Evolutionary conservation across 257 asterid genomes (phyloP).

Genomic region (Solanum gracilifrons): DNA sequence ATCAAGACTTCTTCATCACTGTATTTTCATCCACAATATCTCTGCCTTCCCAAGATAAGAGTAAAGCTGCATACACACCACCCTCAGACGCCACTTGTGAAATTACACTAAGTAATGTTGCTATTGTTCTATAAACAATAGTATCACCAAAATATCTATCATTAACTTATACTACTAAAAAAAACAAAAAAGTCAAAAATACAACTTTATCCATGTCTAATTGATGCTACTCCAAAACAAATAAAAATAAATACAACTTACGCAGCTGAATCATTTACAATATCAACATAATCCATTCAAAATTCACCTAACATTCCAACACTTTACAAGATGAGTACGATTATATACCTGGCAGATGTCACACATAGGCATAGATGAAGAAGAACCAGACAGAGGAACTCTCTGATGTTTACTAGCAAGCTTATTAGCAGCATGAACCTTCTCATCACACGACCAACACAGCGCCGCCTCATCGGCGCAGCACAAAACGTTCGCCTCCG

Average conservation of each 20-base stretch:
- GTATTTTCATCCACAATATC: background rate
- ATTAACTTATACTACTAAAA: background rate
- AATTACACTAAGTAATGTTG: background rate
- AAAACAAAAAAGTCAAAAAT: background rate
- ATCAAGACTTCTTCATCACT: background rate
- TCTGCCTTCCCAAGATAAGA: background rate
- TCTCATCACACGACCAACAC: constrained; percentile 57
- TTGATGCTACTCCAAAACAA: background rate
- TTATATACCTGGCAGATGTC: constrained; percentile 73
- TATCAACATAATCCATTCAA: background rate
- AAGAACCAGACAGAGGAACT: constrained; percentile 43
- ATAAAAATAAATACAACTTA: background rate
- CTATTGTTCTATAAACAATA: background rate
- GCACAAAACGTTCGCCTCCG: constrained; percentile 68
- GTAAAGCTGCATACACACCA: background rate
- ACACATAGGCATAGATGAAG: constrained; percentile 69
- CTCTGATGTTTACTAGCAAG: constrained; percentile 76
- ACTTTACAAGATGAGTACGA: too few species aligned
- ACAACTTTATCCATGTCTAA: background rate
- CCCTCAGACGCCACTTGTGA: background rate
- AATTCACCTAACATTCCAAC: background rate
- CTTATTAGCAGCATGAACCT: constrained; percentile 72
- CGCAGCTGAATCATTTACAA: background rate
- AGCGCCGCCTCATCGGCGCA: constrained; percentile 94
- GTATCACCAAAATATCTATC: background rate